Evolutionary conservation across 139 green algal species (phyloP).

Genomic region (Auxenochlorella pyrenoidosa): DNA sequence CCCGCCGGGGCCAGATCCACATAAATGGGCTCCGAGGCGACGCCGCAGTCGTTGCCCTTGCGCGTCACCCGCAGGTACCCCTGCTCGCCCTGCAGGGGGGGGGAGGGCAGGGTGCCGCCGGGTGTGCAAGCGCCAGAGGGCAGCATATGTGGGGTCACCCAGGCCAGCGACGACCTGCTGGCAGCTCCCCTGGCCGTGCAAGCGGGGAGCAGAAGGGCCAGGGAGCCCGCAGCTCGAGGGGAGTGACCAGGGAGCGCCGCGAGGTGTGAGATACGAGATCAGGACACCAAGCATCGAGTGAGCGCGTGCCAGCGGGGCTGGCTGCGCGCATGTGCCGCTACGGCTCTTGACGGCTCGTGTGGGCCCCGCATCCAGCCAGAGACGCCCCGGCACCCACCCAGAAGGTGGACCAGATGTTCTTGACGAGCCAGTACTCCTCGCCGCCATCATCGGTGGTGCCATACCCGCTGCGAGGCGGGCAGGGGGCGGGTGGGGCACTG

Average conservation of each 20-base stretch:
- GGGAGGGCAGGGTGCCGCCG: not conserved
- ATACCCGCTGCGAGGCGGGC: constrained; percentile 37
- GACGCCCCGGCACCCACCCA: not conserved
- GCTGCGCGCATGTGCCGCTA: too few species aligned
- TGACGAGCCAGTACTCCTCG: constrained; percentile 63
- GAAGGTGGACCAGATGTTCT: constrained; percentile 64
- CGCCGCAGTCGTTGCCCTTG: constrained; percentile 58
- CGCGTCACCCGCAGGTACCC: constrained; percentile 63
- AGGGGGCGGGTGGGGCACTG: not conserved
- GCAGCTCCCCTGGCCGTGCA: too few species aligned
- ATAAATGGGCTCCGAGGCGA: constrained; percentile 60
- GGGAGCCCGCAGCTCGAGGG: too few species aligned
- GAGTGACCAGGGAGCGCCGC: too few species aligned
- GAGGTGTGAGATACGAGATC: too few species aligned
- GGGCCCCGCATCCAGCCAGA: too few species aligned
- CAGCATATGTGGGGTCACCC: too few species aligned
- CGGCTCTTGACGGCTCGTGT: too few species aligned
- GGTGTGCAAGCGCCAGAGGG: not conserved
- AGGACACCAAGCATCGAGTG: too few species aligned
- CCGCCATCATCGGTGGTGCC: constrained; percentile 43
- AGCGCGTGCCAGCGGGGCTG: too few species aligned
- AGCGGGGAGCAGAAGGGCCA: too few species aligned
- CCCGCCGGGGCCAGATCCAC: constrained; percentile 30
- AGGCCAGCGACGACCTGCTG: too few species aligned
- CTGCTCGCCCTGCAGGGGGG: constrained; percentile 39